These are phyloP conservation scores for Trichoderma oligosporum DNA, from an alignment of 2,329 filamentous ascomycete species.

Conservation along the genomic window DNA sequence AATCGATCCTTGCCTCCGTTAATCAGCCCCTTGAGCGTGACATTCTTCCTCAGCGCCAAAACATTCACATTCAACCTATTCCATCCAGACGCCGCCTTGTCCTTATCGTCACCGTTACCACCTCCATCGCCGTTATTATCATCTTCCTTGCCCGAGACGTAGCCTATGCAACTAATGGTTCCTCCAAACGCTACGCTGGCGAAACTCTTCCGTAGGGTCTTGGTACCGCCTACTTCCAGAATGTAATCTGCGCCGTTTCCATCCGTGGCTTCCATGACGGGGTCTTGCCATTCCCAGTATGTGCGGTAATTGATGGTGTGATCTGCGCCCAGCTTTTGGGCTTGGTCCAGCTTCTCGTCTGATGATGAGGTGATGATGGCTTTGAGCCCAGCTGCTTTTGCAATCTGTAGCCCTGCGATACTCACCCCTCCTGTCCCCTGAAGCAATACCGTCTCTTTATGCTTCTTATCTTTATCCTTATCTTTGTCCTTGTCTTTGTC, in stretches of 20 bases:
- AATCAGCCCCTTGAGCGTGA: constrained; percentile 52
- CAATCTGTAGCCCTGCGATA: constrained; percentile 51
- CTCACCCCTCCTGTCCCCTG: constrained; percentile 55
- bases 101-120: constrained; percentile 8
- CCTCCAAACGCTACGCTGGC: constrained; percentile 53
- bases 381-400: constrained; percentile 48
- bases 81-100: constrained; percentile 18
- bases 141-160: constrained; percentile 53
- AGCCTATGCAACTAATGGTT: constrained; percentile 50
- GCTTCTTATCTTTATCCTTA: constrained; percentile 26
- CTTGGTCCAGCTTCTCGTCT: constrained; percentile 47
- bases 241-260: constrained; percentile 50
- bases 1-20: constrained; percentile 56
- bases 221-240: constrained; percentile 52
- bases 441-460: constrained; percentile 42
- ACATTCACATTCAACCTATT: constrained; percentile 60
- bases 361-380: constrained; percentile 54
- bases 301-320: constrained; percentile 52
- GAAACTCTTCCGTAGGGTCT: constrained; percentile 50
- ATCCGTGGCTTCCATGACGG: constrained; percentile 44
- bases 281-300: constrained; percentile 48
- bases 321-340: constrained; percentile 49
- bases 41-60: constrained; percentile 44
- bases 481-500: constrained; percentile 10
- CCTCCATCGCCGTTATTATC: constrained; percentile 29